Percentiles rank a stretch among this genome's conserved stretches.
These are phyloP conservation scores for Dictyostelium purpureum DNA, from an alignment of 78 protist genomes.

Conservation along the genomic window DNA sequence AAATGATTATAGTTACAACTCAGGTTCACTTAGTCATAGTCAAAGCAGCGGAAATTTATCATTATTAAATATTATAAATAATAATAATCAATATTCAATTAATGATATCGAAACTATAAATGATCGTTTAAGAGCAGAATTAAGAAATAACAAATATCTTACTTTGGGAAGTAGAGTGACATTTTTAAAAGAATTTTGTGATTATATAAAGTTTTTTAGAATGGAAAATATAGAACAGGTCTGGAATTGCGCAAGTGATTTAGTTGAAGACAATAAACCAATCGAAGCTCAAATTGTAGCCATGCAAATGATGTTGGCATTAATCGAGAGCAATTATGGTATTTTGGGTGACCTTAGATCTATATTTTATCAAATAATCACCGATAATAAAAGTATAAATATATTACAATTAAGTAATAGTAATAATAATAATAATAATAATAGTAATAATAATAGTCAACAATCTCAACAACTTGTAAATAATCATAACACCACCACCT, in stretches of 20 bases:
- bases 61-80: slow-evolving; percentile 4
- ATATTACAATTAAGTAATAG: not conserved
- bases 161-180: not conserved
- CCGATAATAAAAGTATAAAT: not conserved
- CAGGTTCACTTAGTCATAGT: not conserved
- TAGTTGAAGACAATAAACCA: slow-evolving; percentile 1
- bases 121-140: slow-evolving; percentile 10
- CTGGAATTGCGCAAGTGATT: slow-evolving; percentile 38
- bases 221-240: slow-evolving; percentile 21
- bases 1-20: not conserved
- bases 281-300: slow-evolving; percentile 28
- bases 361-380: slow-evolving; percentile 10
- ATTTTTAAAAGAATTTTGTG: slow-evolving; percentile 12
- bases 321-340: slow-evolving; percentile 28
- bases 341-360: not conserved
- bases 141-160: not conserved
- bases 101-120: slow-evolving; percentile 1
- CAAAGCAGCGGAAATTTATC: not conserved
- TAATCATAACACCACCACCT: not conserved
- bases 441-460: not conserved
- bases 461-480: too few relatives aligned
- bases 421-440: not conserved
- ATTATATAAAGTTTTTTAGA: slow-evolving; percentile 29
- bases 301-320: slow-evolving; percentile 31
- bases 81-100: not conserved